Conservation (phyloP, 2,329 filamentous ascomycete genomes). For the Periconia sp. region DNA sequence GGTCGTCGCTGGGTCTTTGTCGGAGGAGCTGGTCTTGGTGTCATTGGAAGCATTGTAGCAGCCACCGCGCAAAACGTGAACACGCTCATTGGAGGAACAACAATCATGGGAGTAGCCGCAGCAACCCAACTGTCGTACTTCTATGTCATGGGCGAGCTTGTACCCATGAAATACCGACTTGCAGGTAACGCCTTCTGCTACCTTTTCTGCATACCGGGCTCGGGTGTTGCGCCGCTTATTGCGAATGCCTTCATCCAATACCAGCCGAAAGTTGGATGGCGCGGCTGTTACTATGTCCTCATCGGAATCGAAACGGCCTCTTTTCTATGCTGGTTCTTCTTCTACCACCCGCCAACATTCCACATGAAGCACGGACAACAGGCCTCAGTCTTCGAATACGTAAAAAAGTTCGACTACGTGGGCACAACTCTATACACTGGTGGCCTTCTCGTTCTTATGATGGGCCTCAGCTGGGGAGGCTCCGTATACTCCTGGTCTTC, state of each 20-base stretch:
- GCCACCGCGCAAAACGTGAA: slow-evolving; percentile 18
- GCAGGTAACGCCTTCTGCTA: slow-evolving; percentile 16
- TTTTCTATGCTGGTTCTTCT: slow-evolving; percentile 17
- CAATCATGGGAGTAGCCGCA: slow-evolving; percentile 19
- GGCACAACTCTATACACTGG: slow-evolving; percentile 13
- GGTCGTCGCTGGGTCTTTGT: slow-evolving; percentile 37
- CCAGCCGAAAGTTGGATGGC: slow-evolving; percentile 16
- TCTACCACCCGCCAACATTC: slow-evolving; percentile 18
- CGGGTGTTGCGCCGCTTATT: slow-evolving; percentile 16
- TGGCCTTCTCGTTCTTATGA: slow-evolving; percentile 23
- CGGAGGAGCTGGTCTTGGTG: slow-evolving; percentile 34
- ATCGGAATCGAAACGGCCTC: slow-evolving; percentile 11
- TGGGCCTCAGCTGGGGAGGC: slow-evolving; percentile 57
- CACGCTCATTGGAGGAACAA: slow-evolving; percentile 12
- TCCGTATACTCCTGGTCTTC: slow-evolving; percentile 55
- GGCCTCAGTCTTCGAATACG: slow-evolving; percentile 6
- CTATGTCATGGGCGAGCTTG: slow-evolving; percentile 23
- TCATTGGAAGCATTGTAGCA: slow-evolving; percentile 18
- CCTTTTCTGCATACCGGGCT: slow-evolving; percentile 16
- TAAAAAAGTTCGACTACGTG: slow-evolving; percentile 18
- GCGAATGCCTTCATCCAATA: slow-evolving; percentile 13
- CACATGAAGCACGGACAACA: slow-evolving; percentile 15
- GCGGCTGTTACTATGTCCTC: slow-evolving; percentile 17
- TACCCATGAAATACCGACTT: slow-evolving; percentile 24
- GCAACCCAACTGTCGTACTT: slow-evolving; percentile 21